Evolutionary conservation across 1,139 yeast genomes (phyloP).

Genomic region (Debaryomycetaceae sp.): DNA sequence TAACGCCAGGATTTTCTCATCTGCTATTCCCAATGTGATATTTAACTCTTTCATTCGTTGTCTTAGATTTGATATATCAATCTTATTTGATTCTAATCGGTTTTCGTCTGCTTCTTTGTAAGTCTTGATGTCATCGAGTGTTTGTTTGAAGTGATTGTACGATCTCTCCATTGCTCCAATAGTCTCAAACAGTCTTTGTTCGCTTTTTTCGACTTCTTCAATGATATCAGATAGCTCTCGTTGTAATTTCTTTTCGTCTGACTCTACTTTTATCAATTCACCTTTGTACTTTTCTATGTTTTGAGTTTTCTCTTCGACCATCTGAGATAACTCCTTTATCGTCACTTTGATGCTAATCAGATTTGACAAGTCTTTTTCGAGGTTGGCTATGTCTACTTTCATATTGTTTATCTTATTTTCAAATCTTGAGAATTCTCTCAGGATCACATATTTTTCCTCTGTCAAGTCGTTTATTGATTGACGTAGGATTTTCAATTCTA

Average conservation of each 20-base stretch:
- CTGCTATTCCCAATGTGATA: constrained; percentile 4
- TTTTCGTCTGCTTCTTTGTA: constrained; percentile 2
- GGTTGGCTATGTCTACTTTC: constrained; percentile 50
- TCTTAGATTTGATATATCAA: constrained; percentile 17
- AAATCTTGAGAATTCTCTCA: constrained; percentile 46
- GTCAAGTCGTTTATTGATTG: constrained; percentile 38
- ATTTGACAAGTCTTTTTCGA: constrained; percentile 51
- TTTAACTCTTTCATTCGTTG: background rate
- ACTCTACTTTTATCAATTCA: constrained; percentile 12
- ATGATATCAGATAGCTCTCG: background rate
- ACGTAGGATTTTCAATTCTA: constrained; percentile 46
- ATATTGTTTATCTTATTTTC: constrained; percentile 58
- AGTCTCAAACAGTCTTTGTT: constrained; percentile 13
- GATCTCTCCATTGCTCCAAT: constrained; percentile 14
- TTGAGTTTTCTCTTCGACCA: constrained; percentile 8
- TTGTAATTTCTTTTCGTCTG: constrained; percentile 3
- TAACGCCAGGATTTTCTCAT: constrained; percentile 28
- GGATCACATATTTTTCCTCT: constrained; percentile 48
- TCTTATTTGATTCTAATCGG: constrained; percentile 2
- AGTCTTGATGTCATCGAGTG: background rate
- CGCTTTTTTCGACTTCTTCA: constrained; percentile 15
- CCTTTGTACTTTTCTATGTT: constrained; percentile 11
- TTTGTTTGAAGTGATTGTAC: constrained; percentile 6
- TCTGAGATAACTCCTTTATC: constrained; percentile 17
- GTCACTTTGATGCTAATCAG: constrained; percentile 17